A percentile compares a stretch with the other conserved stretches of the same genome.
Conservation (phyloP, 805 yeast genomes). For the Yamadazyma akitaensis region DNA sequence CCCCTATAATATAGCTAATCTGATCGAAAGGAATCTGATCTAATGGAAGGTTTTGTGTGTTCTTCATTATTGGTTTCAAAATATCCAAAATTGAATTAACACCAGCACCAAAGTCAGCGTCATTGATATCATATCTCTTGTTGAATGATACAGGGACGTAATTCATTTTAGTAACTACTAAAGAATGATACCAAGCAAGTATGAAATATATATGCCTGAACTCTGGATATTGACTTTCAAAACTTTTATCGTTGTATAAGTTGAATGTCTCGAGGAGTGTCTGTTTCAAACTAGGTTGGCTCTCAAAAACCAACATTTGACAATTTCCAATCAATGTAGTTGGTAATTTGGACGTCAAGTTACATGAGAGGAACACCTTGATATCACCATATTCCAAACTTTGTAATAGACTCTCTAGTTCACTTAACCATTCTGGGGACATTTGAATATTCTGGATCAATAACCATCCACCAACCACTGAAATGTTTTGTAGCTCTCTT, state of each 20-base stretch:
- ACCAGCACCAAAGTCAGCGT: conserved; percentile 62
- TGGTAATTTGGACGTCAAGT: conserved; percentile 47
- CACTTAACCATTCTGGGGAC: conserved; percentile 60
- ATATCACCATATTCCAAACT: conserved; percentile 37
- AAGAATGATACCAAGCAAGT: conserved; percentile 67
- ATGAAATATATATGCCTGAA: conserved; percentile 48
- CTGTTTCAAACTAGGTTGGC: conserved; percentile 55
- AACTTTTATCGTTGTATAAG: conserved; percentile 8
- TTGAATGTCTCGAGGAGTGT: conserved; percentile 39
- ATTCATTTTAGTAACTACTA: conserved; percentile 55
- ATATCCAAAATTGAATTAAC: conserved; percentile 40
- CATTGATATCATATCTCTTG: conserved; percentile 64
- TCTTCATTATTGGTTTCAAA: conserved; percentile 24
- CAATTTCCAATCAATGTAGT: conserved; percentile 53
- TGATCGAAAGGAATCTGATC: conserved; percentile 4
- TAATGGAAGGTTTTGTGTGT: conserved; percentile 27
- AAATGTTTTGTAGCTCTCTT: conserved; percentile 36
- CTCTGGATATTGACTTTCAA: conserved; percentile 36
- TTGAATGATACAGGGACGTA: conserved; percentile 63
- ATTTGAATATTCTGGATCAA: conserved; percentile 79
- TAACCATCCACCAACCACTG: conserved; percentile 62
- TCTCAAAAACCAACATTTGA: conserved; percentile 58
- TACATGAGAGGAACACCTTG: conserved; percentile 65
- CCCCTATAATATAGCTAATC: conserved; percentile 42
- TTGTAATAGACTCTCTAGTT: conserved; percentile 38